Evolutionary conservation across 2,329 filamentous ascomycete species (phyloP).

Genomic region (Emmonsiellopsis sp.): DNA sequence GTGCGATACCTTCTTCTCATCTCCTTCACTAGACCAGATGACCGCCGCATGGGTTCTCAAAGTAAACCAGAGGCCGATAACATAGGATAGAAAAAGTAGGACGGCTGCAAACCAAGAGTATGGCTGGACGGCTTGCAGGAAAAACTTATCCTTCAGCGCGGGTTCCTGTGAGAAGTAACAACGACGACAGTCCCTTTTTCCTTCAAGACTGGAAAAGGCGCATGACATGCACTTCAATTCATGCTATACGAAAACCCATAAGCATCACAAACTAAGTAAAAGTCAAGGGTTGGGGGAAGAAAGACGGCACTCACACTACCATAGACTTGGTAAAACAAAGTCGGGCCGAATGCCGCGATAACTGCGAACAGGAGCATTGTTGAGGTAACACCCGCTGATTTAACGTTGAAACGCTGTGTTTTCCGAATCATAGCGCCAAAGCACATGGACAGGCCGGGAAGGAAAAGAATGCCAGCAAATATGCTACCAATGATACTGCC

Average conservation of each 20-base stretch:
- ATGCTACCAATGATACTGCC: slow-evolving; percentile 97
- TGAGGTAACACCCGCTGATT: slow-evolving; percentile 89
- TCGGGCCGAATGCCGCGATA: slow-evolving; percentile 90
- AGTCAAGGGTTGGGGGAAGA: background rate
- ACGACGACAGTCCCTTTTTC: slow-evolving; percentile 63
- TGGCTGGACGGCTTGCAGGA: slow-evolving; percentile 77
- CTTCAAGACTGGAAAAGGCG: slow-evolving; percentile 30
- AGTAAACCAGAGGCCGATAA: slow-evolving; percentile 92
- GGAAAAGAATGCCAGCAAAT: slow-evolving; percentile 88
- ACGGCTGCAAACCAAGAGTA: slow-evolving; percentile 85
- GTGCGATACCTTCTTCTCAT: slow-evolving; percentile 57
- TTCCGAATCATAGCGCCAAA: slow-evolving; percentile 97
- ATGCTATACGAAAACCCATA: slow-evolving; percentile 48
- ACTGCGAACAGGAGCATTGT: slow-evolving; percentile 97
- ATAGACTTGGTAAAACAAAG: slow-evolving; percentile 97
- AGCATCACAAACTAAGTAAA: slow-evolving; percentile 4
- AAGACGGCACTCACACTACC: slow-evolving; percentile 58
- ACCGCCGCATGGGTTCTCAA: slow-evolving; percentile 90
- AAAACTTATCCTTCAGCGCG: slow-evolving; percentile 78
- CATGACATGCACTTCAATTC: slow-evolving; percentile 74
- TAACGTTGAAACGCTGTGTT: slow-evolving; percentile 95
- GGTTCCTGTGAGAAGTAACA: slow-evolving; percentile 91
- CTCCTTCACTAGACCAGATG: slow-evolving; percentile 83
- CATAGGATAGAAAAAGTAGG: slow-evolving; percentile 82
- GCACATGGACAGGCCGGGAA: slow-evolving; percentile 95